These are phyloP conservation scores for Pythium biforme DNA, from an alignment of 352 stramenopile species.

Conservation along the genomic window DNA sequence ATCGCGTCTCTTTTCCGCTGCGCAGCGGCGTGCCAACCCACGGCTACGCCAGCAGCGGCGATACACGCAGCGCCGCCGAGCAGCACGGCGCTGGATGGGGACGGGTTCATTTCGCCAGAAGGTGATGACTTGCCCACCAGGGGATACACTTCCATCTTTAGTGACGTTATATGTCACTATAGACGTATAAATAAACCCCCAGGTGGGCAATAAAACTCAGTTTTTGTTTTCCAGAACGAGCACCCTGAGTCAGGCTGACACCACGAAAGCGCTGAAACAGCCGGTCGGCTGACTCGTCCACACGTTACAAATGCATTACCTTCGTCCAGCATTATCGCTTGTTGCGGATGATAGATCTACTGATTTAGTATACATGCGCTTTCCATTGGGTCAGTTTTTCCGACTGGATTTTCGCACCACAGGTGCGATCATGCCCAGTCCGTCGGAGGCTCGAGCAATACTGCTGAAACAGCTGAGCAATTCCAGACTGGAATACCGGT, in stretches of 20 bases:
- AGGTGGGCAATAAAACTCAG: neutral
- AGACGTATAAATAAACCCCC: neutral
- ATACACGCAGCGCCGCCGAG: constrained; percentile 22
- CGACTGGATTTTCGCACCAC: neutral
- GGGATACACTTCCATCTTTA: constrained; percentile 1
- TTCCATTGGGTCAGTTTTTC: neutral
- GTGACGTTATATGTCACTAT: constrained; percentile 13
- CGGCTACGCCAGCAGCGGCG: constrained; percentile 15
- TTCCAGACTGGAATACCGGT: no score
- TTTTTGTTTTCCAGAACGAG: neutral
- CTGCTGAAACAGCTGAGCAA: neutral
- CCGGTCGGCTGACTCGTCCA: neutral
- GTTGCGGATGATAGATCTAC: neutral
- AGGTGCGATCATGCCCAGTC: no score
- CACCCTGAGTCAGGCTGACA: neutral
- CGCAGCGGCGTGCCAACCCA: constrained; percentile 19
- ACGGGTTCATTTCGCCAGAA: neutral
- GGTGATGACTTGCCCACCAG: neutral
- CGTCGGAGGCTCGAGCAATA: no score
- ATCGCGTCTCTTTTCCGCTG: constrained; percentile 1
- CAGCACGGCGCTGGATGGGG: constrained; percentile 5
- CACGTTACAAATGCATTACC: constrained; percentile 8
- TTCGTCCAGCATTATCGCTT: neutral
- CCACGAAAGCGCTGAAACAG: constrained; percentile 4
- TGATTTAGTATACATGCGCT: neutral